A percentile compares a stretch with the other conserved stretches of the same genome.
These are phyloP conservation scores for Adiantum capillusveneris DNA, from an alignment of 75 land plant species.

Conservation along the genomic window DNA sequence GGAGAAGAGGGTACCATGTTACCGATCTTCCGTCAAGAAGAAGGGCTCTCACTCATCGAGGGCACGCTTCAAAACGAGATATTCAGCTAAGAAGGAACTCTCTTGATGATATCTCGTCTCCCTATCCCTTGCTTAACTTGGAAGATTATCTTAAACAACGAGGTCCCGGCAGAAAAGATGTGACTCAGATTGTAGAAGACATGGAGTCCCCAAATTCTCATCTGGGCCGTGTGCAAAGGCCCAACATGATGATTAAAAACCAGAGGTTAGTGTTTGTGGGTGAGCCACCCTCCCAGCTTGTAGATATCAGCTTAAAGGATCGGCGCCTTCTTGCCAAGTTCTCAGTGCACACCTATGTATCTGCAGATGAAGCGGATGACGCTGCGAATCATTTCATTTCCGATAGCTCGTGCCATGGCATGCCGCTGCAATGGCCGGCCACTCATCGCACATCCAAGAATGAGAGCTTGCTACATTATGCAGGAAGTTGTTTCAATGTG, in stretches of 20 bases:
- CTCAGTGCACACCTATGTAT: not conserved
- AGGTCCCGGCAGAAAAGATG: not conserved
- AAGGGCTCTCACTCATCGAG: not conserved
- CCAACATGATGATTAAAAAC: not conserved
- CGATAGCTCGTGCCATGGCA: not conserved
- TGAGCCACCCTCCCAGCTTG: not conserved
- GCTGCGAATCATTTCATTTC: not conserved
- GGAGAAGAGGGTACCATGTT: constrained; percentile 3
- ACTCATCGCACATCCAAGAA: not conserved
- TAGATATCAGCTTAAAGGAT: not conserved
- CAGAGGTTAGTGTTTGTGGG: not conserved
- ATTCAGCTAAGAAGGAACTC: constrained; percentile 1
- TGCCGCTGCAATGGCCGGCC: not conserved
- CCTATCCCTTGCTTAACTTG: not conserved
- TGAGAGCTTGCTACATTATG: not conserved
- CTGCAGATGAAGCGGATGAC: constrained; percentile 6
- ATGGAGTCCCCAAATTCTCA: no score
- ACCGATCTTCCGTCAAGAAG: not conserved
- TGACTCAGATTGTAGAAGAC: not conserved
- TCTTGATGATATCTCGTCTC: not conserved
- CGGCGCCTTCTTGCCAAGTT: not conserved
- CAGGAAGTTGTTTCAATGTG: constrained; percentile 4
- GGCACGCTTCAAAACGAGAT: not conserved
- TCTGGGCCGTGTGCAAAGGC: not conserved
- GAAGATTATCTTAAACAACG: constrained; percentile 3